Conservation (phyloP, 176 grass and related monocot genomes). For the Aegilops tauschii region DNA sequence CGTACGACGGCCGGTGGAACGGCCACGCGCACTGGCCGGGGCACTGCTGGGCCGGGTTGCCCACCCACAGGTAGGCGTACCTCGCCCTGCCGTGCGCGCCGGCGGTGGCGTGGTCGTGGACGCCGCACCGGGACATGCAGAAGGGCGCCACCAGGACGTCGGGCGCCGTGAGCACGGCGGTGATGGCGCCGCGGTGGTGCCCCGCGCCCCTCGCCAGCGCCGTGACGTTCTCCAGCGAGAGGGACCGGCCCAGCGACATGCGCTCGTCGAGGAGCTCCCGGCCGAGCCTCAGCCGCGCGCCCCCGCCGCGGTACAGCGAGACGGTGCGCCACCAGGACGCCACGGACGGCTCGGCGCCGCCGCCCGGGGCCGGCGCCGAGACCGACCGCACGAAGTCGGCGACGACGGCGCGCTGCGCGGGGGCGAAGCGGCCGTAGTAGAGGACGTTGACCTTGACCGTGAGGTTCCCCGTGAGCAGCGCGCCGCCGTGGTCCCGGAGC, state of each 20-base stretch:
- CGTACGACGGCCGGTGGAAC: constrained; percentile 55
- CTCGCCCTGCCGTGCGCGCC: constrained; percentile 39
- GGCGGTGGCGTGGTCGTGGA: constrained; percentile 36
- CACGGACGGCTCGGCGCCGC: constrained; percentile 42
- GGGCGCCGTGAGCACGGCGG: constrained; percentile 60
- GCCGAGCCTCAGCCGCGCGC: constrained; percentile 47
- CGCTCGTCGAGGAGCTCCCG: constrained; percentile 36
- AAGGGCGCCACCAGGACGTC: constrained; percentile 64
- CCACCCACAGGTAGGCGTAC: constrained; percentile 75
- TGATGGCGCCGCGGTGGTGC: constrained; percentile 51
- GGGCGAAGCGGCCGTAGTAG: constrained; percentile 75
- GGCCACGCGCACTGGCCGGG: constrained; percentile 72
- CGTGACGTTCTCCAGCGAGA: constrained; percentile 54
- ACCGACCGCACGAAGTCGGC: constrained; percentile 67
- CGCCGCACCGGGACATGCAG: constrained; percentile 69
- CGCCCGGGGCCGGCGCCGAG: neutral
- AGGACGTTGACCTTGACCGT: constrained; percentile 70
- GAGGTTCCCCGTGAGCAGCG: constrained; percentile 64
- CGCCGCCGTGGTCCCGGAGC: constrained; percentile 62
- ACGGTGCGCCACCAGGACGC: constrained; percentile 80
- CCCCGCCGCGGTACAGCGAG: constrained; percentile 49
- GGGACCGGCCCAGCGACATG: constrained; percentile 52
- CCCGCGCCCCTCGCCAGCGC: constrained; percentile 40
- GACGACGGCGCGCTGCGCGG: constrained; percentile 55
- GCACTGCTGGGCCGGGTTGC: constrained; percentile 61